Evolutionary conservation across 192 early-diverging fungal genomes (phyloP).

Genomic region (Coemansia sp.): DNA sequence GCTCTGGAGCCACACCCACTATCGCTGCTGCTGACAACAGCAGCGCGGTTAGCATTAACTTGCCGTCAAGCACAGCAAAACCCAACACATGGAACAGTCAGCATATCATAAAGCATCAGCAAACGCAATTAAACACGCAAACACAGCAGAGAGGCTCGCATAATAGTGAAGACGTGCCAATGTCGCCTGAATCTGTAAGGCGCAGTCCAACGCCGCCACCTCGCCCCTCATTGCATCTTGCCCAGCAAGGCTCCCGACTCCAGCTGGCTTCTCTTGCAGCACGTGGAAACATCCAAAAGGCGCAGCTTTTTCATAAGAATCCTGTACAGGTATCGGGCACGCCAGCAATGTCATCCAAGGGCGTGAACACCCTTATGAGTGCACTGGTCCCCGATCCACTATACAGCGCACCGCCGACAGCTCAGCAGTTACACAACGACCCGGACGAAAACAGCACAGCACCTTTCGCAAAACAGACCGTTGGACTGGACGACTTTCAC

Average conservation of each 20-base stretch:
- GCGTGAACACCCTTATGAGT: slow-evolving; percentile 50
- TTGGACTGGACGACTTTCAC: slow-evolving; percentile 63
- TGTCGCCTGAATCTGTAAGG: slow-evolving; percentile 10
- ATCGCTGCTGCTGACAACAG: neutral
- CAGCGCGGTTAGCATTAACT: neutral
- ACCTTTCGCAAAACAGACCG: slow-evolving; percentile 18
- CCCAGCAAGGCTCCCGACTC: neutral
- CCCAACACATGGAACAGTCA: slow-evolving; percentile 23
- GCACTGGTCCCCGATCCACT: slow-evolving; percentile 36
- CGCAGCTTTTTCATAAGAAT: slow-evolving; percentile 44
- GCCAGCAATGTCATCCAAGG: slow-evolving; percentile 20
- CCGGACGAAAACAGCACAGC: neutral
- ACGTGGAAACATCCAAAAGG: slow-evolving; percentile 21
- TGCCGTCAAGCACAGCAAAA: slow-evolving; percentile 26
- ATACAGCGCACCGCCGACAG: slow-evolving; percentile 24
- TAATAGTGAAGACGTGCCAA: slow-evolving; percentile 15
- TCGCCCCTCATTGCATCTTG: slow-evolving; percentile 9
- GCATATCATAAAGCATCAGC: neutral
- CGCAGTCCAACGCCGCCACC: slow-evolving; percentile 10
- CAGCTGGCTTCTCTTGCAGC: slow-evolving; percentile 2
- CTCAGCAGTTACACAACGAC: slow-evolving; percentile 13
- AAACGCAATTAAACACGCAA: neutral
- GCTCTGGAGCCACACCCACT: neutral
- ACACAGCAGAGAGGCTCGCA: neutral
- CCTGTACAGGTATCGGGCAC: slow-evolving; percentile 15